Base-by-base conservation (phyloP, 108 stramenopile genomes). In the Fistulifera solaris region DNA sequence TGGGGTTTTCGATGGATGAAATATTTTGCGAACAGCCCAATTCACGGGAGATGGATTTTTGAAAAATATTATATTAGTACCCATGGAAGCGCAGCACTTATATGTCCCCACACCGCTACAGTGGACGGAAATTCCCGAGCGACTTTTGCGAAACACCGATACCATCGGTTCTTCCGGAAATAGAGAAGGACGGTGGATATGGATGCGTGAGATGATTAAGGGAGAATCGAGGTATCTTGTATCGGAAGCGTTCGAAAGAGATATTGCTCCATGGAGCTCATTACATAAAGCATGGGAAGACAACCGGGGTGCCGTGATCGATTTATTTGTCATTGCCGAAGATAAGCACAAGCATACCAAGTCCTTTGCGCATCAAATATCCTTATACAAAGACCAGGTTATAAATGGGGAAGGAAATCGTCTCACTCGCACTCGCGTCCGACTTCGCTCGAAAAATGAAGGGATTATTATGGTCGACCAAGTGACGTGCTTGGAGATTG, bases 161-260 rank as follows among this genome's bases (percentile, higher is more conserved):
- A 35, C 31, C 3, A 35, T 35, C 3, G 31, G 31, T 8, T 35
- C 31, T 3, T 35, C 31, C 8, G 31, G 31, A 35, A 35, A 35
- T 8, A 3, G 31, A 35, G 31, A 35, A 35, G 6, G 31, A 17
- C 67, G 67, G 22, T 73, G 72, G 72, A 73, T 69, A 23, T 42
- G 58, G 8, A 58, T 73, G 28, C 67, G 68, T 0, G 63, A 69
- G 41, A 65, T 58, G 1, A 19, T 42, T 6, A 28, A 56, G 27
- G 72, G 72, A 17, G 39, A 40, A 15, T 53, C 64, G n/a, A 49
- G 68, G 14, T 73, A 59, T 40, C 67, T 68, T 42, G 63, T 68
- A 14, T 66, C 68, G 18, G 63, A 54, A 7, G 42, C 58, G 27
- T 69, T 73, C 41, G 68, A 73, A 31, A 28, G 40, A 59, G 64